Percentiles rank a stretch among this genome's conserved stretches.
Conservation (phyloP, 495 filamentous ascomycete species). For the Melanomma pulvis-pyrius region DNA sequence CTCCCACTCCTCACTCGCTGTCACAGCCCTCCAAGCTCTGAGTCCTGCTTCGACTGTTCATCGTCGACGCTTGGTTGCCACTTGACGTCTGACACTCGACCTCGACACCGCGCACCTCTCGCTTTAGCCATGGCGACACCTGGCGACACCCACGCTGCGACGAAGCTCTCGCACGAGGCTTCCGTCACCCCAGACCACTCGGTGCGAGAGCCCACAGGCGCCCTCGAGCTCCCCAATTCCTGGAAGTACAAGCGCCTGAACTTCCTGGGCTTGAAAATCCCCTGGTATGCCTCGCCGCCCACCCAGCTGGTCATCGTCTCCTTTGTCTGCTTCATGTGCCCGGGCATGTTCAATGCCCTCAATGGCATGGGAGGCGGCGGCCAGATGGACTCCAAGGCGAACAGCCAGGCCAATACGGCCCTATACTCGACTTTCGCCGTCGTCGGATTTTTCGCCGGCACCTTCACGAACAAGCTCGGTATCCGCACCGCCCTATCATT, state of each 20-base stretch:
- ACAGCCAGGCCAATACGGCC: constrained; percentile 50
- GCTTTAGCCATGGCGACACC: neutral
- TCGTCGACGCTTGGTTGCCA: neutral
- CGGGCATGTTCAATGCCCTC: constrained; percentile 62
- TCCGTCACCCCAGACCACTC: constrained; percentile 16
- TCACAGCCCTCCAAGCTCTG: neutral
- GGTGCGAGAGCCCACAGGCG: constrained; percentile 43
- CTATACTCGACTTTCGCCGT: constrained; percentile 55
- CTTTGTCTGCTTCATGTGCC: constrained; percentile 87
- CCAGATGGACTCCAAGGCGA: constrained; percentile 48
- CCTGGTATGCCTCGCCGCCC: constrained; percentile 77
- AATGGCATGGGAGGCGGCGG: constrained; percentile 59
- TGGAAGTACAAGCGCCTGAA: constrained; percentile 74
- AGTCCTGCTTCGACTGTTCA: neutral
- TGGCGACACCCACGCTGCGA: too few species aligned
- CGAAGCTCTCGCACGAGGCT: constrained; percentile 16
- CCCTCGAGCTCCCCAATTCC: constrained; percentile 33
- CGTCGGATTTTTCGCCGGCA: constrained; percentile 58
- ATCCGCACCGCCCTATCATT: constrained; percentile 71
- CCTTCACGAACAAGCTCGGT: constrained; percentile 70
- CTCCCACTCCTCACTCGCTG: neutral
- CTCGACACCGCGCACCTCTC: neutral
- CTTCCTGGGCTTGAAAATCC: constrained; percentile 57
- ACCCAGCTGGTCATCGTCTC: constrained; percentile 74
- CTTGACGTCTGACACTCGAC: neutral